phyloP scores from a whole-genome alignment of 805 yeast species.

The Candida loeiensis region DNA sequence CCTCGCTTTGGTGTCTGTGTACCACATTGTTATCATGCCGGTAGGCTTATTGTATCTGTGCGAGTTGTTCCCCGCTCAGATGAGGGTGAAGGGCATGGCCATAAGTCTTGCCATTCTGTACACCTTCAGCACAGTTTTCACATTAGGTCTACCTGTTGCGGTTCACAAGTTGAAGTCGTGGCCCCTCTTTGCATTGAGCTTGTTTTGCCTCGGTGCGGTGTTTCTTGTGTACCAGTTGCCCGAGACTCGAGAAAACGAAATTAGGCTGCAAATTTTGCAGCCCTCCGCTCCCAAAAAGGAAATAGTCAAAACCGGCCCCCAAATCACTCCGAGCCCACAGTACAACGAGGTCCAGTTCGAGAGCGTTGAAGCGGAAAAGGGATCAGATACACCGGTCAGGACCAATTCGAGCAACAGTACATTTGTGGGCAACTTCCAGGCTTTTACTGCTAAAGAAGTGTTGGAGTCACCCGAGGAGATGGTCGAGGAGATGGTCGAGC shows the following conservation, averaged over 20 bases:
- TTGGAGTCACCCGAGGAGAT: too few relatives aligned
- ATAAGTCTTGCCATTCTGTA: slow-evolving; percentile 46
- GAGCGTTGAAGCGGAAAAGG: too few relatives aligned
- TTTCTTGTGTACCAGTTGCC: slow-evolving; percentile 36
- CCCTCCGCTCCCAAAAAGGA: neutral
- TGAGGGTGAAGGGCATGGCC: slow-evolving; percentile 46
- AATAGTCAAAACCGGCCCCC: neutral
- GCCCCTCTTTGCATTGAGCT: slow-evolving; percentile 38
- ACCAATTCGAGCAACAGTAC: neutral
- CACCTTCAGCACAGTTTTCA: slow-evolving; percentile 35
- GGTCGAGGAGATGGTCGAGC: too few relatives aligned
- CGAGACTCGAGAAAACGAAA: slow-evolving; percentile 37
- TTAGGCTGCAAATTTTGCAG: slow-evolving; percentile 17
- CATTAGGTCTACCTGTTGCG: slow-evolving; percentile 39
- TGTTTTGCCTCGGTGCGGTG: slow-evolving; percentile 28
- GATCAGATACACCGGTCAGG: too few relatives aligned
- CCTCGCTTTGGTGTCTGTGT: slow-evolving; percentile 43
- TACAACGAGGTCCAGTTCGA: neutral
- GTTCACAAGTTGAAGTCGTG: slow-evolving; percentile 36
- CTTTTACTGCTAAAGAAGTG: neutral
- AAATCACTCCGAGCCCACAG: neutral
- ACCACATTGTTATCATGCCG: slow-evolving; percentile 44
- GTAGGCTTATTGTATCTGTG: slow-evolving; percentile 49
- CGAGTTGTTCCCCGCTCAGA: slow-evolving; percentile 45
- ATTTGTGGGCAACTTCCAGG: neutral